Evolutionary conservation across 2,329 filamentous ascomycete species (phyloP).

Genomic region (Trichoderma afroharzianum): DNA sequence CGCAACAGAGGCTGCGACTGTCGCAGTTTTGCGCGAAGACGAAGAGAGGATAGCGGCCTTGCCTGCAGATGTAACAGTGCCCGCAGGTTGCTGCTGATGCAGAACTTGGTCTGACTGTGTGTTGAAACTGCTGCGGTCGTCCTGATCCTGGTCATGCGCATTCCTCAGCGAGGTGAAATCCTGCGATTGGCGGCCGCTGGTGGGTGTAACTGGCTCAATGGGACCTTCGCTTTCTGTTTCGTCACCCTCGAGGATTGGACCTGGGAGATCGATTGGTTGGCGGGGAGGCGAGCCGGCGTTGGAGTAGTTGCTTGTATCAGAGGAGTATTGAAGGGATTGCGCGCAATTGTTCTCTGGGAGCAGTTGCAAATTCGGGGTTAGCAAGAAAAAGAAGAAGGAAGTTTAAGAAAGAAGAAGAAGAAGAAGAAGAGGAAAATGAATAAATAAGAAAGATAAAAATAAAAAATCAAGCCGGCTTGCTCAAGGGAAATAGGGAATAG

Average conservation of each 20-base stretch:
- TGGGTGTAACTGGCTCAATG: constrained; percentile 60
- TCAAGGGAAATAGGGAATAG: background rate
- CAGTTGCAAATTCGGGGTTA: background rate
- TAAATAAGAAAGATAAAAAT: background rate
- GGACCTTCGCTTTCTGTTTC: constrained; percentile 58
- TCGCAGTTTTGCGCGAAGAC: background rate
- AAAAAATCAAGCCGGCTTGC: background rate
- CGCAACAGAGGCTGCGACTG: background rate
- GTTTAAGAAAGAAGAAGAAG: background rate
- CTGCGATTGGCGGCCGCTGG: constrained; percentile 53
- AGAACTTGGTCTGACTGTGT: constrained; percentile 24
- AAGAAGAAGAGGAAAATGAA: background rate
- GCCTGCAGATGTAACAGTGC: background rate
- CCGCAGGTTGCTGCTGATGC: constrained; percentile 16
- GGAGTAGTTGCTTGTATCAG: constrained; percentile 19
- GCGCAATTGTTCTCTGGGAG: background rate
- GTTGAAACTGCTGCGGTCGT: constrained; percentile 29
- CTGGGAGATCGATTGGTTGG: constrained; percentile 48
- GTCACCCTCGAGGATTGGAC: constrained; percentile 55
- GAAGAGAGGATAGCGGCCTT: constrained; percentile 19
- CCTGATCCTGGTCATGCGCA: constrained; percentile 25
- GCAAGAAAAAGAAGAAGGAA: background rate
- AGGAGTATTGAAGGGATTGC: background rate
- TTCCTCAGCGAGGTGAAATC: constrained; percentile 47
- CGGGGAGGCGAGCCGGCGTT: constrained; percentile 44